These are phyloP conservation scores for Penicillium arizonense DNA, from an alignment of 495 filamentous ascomycete species.

Conservation along the genomic window DNA sequence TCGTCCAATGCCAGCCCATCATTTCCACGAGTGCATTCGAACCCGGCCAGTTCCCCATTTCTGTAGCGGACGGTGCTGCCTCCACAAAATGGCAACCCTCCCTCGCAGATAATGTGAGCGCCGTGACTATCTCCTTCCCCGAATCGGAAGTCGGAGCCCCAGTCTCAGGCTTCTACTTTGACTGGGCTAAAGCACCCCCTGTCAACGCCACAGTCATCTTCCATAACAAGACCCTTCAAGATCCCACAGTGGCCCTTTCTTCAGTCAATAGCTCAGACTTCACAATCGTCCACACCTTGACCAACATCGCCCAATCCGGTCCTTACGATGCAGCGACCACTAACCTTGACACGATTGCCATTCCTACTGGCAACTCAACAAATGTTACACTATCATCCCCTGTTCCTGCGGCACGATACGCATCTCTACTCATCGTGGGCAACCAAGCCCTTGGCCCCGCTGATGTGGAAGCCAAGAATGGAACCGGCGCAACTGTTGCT, in stretches of 20 bases:
- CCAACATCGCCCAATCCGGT: constrained; percentile 32
- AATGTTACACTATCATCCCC: constrained; percentile 36
- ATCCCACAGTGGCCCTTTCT: constrained; percentile 10
- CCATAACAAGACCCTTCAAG: constrained; percentile 41
- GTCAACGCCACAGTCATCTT: constrained; percentile 54
- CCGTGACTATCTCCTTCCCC: constrained; percentile 47
- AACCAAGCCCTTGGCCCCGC: constrained; percentile 45
- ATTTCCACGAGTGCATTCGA: constrained; percentile 47
- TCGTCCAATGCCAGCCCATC: constrained; percentile 65
- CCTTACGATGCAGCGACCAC: constrained; percentile 33
- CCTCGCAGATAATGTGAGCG: constrained; percentile 41
- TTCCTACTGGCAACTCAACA: constrained; percentile 48
- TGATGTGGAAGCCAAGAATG: constrained; percentile 44
- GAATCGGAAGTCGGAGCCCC: constrained; percentile 36
- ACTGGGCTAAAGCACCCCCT: constrained; percentile 66
- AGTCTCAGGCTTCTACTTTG: constrained; percentile 57
- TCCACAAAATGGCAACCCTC: constrained; percentile 73
- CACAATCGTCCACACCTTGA: constrained; percentile 16
- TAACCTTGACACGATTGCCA: constrained; percentile 29
- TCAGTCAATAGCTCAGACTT: constrained; percentile 8
- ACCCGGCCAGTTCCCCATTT: constrained; percentile 70
- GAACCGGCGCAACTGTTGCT: constrained; percentile 65
- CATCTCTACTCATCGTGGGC: constrained; percentile 46
- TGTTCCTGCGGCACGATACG: constrained; percentile 38
- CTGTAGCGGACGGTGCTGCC: constrained; percentile 66